Conservation (phyloP, 1,139 yeast genomes). For the Petasospora fabianii region DNA sequence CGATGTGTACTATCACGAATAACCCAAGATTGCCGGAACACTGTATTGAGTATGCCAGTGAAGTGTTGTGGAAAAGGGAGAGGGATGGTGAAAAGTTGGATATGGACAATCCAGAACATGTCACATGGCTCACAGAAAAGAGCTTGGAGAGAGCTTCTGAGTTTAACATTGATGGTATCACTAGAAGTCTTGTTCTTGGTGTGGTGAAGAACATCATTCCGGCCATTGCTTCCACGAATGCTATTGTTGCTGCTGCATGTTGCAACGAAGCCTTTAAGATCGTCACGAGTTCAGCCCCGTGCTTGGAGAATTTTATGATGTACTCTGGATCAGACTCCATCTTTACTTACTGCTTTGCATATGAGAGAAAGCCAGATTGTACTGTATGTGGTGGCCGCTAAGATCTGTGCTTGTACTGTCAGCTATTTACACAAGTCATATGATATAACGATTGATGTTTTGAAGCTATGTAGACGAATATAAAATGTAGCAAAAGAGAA, state of each 20-base stretch:
- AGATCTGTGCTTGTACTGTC: no score
- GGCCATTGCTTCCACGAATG: slow-evolving; percentile 92
- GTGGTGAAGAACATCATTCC: slow-evolving; percentile 92
- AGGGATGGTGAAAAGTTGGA: slow-evolving; percentile 52
- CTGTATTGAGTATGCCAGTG: slow-evolving; percentile 89
- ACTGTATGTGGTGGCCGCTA: slow-evolving; percentile 64
- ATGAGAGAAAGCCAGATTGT: slow-evolving; percentile 58
- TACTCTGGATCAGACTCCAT: slow-evolving; percentile 78
- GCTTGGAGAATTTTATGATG: slow-evolving; percentile 78
- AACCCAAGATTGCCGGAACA: slow-evolving; percentile 94
- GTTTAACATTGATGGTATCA: slow-evolving; percentile 69
- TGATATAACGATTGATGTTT: no score
- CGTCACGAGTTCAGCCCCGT: slow-evolving; percentile 64
- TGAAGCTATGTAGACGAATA: no score
- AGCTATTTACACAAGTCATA: no score
- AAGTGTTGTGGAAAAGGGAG: slow-evolving; percentile 65
- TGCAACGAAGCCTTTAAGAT: slow-evolving; percentile 85
- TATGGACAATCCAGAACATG: slow-evolving; percentile 65
- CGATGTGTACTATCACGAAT: slow-evolving; percentile 92
- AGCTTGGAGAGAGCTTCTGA: slow-evolving; percentile 58
- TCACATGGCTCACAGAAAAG: slow-evolving; percentile 57
- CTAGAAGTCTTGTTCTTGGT: slow-evolving; percentile 70
- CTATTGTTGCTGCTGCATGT: slow-evolving; percentile 87
- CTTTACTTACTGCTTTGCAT: slow-evolving; percentile 68
- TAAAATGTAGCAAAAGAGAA: no score